Conservation (phyloP, 176 grass and related monocot genomes). For the Triticum timopheevii region DNA sequence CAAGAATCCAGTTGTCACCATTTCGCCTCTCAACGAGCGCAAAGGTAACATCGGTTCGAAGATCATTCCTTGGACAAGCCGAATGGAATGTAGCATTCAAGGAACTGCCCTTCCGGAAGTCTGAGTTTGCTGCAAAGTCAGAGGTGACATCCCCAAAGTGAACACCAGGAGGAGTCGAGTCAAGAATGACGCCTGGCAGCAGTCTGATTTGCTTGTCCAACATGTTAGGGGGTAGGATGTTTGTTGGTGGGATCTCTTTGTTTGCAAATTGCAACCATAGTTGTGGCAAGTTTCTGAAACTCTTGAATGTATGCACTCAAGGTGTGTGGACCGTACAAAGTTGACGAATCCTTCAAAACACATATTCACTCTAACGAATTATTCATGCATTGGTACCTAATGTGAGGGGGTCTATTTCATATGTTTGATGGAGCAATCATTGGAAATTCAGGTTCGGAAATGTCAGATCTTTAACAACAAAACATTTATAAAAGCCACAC, state of each 20-base stretch:
- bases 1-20: no score
- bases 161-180: no score
- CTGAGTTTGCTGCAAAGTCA: no score
- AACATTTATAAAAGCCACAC: not conserved
- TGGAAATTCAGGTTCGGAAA: not conserved
- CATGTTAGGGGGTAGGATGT: constrained; percentile 68
- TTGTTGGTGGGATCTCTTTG: constrained; percentile 41
- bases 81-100: no score
- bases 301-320: constrained; percentile 93
- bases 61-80: no score
- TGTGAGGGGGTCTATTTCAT: not conserved
- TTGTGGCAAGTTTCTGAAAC: constrained; percentile 81
- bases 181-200: constrained; percentile 69
- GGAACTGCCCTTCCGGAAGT: no score
- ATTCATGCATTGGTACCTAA: not conserved
- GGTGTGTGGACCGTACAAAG: constrained; percentile 89
- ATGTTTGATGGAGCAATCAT: not conserved
- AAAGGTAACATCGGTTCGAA: no score
- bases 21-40: no score
- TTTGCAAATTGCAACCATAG: constrained; percentile 61
- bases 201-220: constrained; percentile 84
- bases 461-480: not conserved
- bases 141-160: no score
- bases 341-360: constrained; percentile 69
- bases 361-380: constrained; percentile 22